Evolutionary conservation across 495 filamentous ascomycete genomes (phyloP), one percentile per base, ranked within the genome.

Genomic region (Viridothelium virens): DNA sequence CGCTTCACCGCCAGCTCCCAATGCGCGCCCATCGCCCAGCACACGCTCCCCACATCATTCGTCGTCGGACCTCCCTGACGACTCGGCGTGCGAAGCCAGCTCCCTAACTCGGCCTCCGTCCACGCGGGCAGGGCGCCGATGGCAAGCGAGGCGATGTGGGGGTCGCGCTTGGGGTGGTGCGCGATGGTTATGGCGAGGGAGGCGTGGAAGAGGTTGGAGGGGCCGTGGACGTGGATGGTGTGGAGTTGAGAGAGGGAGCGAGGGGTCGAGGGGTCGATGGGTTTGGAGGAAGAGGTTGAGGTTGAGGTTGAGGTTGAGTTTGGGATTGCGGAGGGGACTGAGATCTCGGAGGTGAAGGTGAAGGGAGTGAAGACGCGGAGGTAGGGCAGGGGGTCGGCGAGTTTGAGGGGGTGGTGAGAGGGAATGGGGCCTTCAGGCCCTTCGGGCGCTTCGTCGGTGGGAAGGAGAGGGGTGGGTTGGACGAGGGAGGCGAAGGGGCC

Each of bases 361-460:
- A 88, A 72, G 1, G 83, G 80, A 3, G 79, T 82, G 67, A 88
- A 86, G 61, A 80, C 75, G 69, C 82, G 78, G 0, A 87, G 79
- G 70, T 80, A 85, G 6, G 84, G 83, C 2, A 86, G 74, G 64
- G 83, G 81, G 70, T 85, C 80, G 1, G 77, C 77, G 70, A 86
- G 78, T 12, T 78, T 69, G 10, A 86, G 50, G 5, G 85, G 84
- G 63, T 79, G 77, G 70, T 86, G 82, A 1, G 84, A 86, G 25
- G 77, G 71, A 44, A 72, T 56, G 3, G n/a, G n/a, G n/a, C n/a
- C n/a, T n/a, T n/a, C n/a, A n/a, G n/a, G n/a, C n/a, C 67, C 65
- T 44, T 63, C 67, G 25, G 66, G n/a, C n/a, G n/a, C 41, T 38
- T 38, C 31, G 37, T 38, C 38, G 2, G 9, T 11, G 34, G 66